Evolutionary conservation across 805 yeast species (phyloP).

Genomic region (Myxozyma mucilagina): DNA sequence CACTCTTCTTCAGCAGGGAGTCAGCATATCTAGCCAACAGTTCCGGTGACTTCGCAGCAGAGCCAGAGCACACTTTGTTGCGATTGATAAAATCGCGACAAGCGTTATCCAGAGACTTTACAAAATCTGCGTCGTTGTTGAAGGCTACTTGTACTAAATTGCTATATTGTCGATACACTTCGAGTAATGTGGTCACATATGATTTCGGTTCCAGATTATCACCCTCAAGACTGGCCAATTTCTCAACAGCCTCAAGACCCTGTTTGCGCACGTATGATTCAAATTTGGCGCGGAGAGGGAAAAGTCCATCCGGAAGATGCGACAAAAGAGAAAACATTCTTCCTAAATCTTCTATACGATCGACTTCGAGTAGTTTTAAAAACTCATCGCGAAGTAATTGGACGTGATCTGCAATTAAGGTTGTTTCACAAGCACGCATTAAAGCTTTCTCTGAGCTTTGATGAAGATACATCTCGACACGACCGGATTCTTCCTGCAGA

Average conservation of each 20-base stretch:
- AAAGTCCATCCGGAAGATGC: conserved; percentile 77
- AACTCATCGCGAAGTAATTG: conserved; percentile 76
- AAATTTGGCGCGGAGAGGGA: conserved; percentile 71
- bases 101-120: conserved; percentile 85
- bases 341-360: conserved; percentile 68
- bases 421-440: conserved; percentile 71
- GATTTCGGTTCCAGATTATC: conserved; percentile 63
- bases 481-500: conserved; percentile 76
- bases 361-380: conserved; percentile 68
- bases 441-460: conserved; percentile 79
- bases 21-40: conserved; percentile 87
- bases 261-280: conserved; percentile 68
- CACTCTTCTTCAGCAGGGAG: conserved; percentile 70
- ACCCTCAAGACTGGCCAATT: conserved; percentile 47
- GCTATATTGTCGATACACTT: conserved; percentile 67
- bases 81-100: conserved; percentile 80
- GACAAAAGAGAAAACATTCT: conserved; percentile 74
- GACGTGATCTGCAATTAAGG: conserved; percentile 77
- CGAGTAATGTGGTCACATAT: conserved; percentile 75
- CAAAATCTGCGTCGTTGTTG: conserved; percentile 71
- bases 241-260: conserved; percentile 62
- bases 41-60: conserved; percentile 82
- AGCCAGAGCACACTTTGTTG: conserved; percentile 64
- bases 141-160: conserved; percentile 67
- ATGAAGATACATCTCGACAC: conserved; percentile 78